Base-by-base conservation (phyloP, 208 protist genomes). In the Perkinsela sp. region DNA sequence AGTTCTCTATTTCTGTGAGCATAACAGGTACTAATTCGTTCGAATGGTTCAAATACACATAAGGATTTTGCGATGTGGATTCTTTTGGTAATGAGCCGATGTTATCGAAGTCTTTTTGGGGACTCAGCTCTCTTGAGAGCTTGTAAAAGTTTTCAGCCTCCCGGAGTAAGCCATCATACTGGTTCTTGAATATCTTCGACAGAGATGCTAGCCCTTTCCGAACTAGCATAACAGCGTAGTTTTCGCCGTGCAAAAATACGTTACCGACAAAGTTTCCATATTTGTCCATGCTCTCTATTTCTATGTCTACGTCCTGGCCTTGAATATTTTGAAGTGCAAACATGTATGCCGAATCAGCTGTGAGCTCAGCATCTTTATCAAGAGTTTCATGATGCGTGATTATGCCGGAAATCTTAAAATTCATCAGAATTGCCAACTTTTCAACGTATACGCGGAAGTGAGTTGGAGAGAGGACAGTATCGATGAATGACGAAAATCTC, bases 351-450 rank as follows among this genome's bases (percentile, higher is more conserved):
- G 89, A 82, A 71, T 83, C 81, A 13, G 83, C 79, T 70, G 80
- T 85, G 15, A 80, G 78, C 69, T 89, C 84, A 16, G 76, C 71
- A 32, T 57, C 40, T 57, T 57, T 57, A 57, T 57, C 40, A 57
- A n/a, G 40, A n/a, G 40, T 57, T 57, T 73, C 74, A 40, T 78
- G 77, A 16, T 84, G 87, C 30, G 84, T 80, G 31, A 88, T 85
- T 57, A 89, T 76, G 32, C 87, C 87, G 1, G 84, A 80, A 15
- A 92, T 72, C 70, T 88, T 88, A 16, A 89, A 74, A 0, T 83
- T 81, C 57, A 92, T 86, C 70, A 90, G 84, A 73, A 88, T 88
- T 75, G 87, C 78, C 72, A 90, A 83, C 69, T 85, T 84, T 30
- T 82, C 81, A 70, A 92, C 80, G 78, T 85, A 90, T 32, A 92